Conservation (phyloP, 1,284 basidiomycete species). For the Apiotrichum sp. region DNA sequence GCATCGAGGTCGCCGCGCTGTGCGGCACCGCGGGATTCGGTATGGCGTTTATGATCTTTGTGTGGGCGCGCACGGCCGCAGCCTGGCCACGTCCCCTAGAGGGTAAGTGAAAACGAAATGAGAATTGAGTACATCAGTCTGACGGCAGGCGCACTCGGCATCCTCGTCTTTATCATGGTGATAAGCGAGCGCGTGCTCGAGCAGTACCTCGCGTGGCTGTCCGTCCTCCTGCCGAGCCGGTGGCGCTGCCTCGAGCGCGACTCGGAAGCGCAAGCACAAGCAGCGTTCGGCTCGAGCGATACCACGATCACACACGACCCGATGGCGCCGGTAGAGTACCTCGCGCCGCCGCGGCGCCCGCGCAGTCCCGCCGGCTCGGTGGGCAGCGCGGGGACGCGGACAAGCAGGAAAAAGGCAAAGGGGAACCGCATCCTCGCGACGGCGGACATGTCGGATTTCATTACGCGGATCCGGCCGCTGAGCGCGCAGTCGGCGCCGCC, state of each 20-base stretch:
- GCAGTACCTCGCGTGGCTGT: not conserved
- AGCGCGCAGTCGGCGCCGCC: not conserved
- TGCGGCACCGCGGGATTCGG: not conserved
- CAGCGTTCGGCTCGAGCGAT: too few species aligned
- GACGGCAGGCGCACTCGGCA: not conserved
- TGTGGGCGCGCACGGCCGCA: not conserved
- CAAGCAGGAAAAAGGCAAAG: not conserved
- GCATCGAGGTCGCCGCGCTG: not conserved
- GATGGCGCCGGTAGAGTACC: too few species aligned
- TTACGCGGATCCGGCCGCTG: not conserved
- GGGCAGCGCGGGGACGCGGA: too few species aligned
- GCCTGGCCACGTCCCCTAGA: not conserved
- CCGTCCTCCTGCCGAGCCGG: too few species aligned
- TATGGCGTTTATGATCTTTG: not conserved
- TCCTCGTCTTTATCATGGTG: not conserved
- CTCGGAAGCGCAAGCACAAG: too few species aligned
- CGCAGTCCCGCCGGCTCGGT: too few species aligned
- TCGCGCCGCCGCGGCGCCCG: too few species aligned
- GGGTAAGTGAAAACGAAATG: not conserved
- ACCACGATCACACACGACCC: too few species aligned
- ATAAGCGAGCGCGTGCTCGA: not conserved
- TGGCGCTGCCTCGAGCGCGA: too few species aligned
- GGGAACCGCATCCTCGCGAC: not conserved
- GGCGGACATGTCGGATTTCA: not conserved
- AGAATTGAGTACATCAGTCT: not conserved